These are phyloP conservation scores for Kingdonia uniflora DNA, from an alignment of 164 flowering plant genomes.

Conservation along the genomic window DNA sequence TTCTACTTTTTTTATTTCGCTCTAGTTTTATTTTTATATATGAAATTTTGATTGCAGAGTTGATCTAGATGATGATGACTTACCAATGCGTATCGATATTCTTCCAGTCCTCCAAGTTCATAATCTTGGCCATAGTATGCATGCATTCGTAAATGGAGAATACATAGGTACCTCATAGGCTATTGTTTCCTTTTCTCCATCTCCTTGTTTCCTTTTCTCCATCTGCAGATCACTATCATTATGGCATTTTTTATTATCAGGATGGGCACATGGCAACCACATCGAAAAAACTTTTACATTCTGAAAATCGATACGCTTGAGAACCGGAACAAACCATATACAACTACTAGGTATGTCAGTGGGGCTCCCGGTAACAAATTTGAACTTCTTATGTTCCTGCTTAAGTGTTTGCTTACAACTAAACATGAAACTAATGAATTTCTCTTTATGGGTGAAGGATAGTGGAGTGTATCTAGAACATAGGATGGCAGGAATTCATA, in stretches of 20 bases:
- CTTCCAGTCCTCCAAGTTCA: constrained; percentile 49
- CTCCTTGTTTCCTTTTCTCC: neutral
- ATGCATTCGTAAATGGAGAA: constrained; percentile 62
- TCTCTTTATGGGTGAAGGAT: constrained; percentile 35
- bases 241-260: constrained; percentile 26
- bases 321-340: constrained; percentile 53
- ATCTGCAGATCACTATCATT: neutral
- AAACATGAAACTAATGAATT: neutral
- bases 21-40: neutral
- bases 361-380: constrained; percentile 52
- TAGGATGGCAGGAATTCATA: constrained; percentile 56
- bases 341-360: constrained; percentile 43
- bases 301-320: constrained; percentile 27
- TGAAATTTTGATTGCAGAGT: constrained; percentile 28
- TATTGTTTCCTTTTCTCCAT: too few relatives aligned
- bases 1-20: neutral
- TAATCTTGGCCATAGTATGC: constrained; percentile 72
- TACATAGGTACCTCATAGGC: constrained; percentile 38
- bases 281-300: constrained; percentile 51
- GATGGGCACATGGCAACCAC: constrained; percentile 58
- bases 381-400: neutral
- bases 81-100: constrained; percentile 33
- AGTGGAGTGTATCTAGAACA: constrained; percentile 87
- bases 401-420: neutral
- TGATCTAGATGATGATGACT: constrained; percentile 28